Conservation (phyloP, 306 rosid species). For the Lithocarpus polystachyus region DNA sequence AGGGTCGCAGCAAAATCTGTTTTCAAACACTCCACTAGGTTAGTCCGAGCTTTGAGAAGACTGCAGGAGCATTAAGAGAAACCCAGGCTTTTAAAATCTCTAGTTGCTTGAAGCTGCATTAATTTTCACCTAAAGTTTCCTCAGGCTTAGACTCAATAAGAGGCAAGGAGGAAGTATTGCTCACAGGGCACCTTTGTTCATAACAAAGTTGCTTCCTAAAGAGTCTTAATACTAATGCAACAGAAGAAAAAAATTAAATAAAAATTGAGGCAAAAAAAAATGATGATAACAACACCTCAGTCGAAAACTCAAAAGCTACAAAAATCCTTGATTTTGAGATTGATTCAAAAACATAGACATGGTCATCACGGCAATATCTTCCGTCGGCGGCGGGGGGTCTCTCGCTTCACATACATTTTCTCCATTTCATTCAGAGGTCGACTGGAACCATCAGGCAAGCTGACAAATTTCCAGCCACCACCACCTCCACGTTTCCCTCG, state of each 20-base stretch:
- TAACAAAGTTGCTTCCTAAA: neutral
- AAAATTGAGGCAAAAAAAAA: neutral
- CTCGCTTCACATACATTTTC: constrained; percentile 81
- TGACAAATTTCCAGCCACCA: constrained; percentile 89
- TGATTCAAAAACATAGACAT: neutral
- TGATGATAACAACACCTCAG: neutral
- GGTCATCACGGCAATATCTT: constrained; percentile 70
- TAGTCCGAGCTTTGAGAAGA: neutral
- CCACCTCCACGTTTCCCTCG: constrained; percentile 79
- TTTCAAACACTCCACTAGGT: neutral
- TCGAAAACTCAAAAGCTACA: neutral
- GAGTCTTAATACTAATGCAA: neutral
- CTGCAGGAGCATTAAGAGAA: neutral
- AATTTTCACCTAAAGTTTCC: neutral
- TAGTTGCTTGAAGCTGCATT: neutral
- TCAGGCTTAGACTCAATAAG: neutral
- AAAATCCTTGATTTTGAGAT: neutral
- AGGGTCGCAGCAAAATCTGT: neutral
- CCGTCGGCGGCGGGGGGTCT: constrained; percentile 75
- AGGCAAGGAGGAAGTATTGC: neutral
- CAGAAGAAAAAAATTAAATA: neutral
- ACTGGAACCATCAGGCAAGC: constrained; percentile 85
- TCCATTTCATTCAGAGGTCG: constrained; percentile 81
- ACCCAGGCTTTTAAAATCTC: neutral
- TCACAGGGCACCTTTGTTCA: neutral